Evolutionary conservation across 1,284 basidiomycete species (phyloP), one percentile per base, ranked within the genome.

Genomic region (Malassezia brasiliensis): DNA sequence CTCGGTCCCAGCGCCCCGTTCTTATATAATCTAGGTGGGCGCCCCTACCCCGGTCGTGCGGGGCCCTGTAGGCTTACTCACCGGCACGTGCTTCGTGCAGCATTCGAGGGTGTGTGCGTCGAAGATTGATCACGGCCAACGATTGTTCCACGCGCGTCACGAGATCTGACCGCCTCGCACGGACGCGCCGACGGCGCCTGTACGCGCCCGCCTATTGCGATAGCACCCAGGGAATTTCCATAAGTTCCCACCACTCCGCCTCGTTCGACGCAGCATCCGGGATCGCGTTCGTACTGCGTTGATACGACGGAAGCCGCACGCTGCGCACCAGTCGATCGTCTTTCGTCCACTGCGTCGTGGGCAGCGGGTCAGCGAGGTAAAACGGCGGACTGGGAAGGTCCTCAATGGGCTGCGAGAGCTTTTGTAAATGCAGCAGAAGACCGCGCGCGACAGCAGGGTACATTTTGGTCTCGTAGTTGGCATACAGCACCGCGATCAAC

Each of bases 381-480:
- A 52, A 57, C 6, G 55, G 55, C 20, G 55, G 17, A 30, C 34
- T 35, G 11, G 35, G 25, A 9, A 36, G 31, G 15, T 41, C 34
- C 3, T 20, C 31, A 6, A 25, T 4, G 17, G n/a, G 25, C 15
- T 12, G 17, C 9, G 38, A 37, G 8, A 91, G 76, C 72, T 90
- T 90, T 53, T 77, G 76, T 63, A 93, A 75, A 73, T 91, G 89
- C 56, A 88, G 75, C 49, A 82, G 78, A 3, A 89, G 78, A 15
- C 83, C 81, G 50, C 80, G 78, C 5, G 84, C 81, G 7, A 89
- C 89, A 12, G 86, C 82, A 2, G 81, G 79, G 82, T 85, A 86
- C 37, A 91, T 71, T 5, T 80, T 79, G 66, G 81, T 79, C 11
- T 66, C 60, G 64, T 87, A 87, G 12, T 79, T 76, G 17, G 81